phyloP scores from a whole-genome alignment of 768 basidiomycete genomes.

The Gelatoporia subvermispora region DNA sequence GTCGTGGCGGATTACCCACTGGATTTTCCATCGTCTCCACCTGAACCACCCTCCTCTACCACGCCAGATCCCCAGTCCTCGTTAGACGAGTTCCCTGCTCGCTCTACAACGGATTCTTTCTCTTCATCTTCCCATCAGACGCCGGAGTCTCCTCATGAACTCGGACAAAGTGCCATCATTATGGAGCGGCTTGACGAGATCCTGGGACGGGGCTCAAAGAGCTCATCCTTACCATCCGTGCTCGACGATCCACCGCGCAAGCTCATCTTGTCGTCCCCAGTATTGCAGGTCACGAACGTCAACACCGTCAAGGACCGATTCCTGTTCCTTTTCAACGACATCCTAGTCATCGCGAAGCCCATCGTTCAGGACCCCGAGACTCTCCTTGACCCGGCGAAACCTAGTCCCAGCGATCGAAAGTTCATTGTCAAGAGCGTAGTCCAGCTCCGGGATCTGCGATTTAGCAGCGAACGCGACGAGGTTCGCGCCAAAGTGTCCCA shows the following conservation, averaged over 20 bases:
- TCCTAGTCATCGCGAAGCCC: slow-evolving; percentile 91
- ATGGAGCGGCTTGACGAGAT: slow-evolving; percentile 70
- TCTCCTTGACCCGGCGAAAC: slow-evolving; percentile 52
- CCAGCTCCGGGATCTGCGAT: slow-evolving; percentile 62
- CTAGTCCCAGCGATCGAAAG: slow-evolving; percentile 59
- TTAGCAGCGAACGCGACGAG: slow-evolving; percentile 67
- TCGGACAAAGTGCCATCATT: slow-evolving; percentile 45
- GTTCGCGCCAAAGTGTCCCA: slow-evolving; percentile 39
- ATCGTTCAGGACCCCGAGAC: slow-evolving; percentile 65
- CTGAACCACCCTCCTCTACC: slow-evolving; percentile 55
- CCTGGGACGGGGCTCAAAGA: slow-evolving; percentile 56
- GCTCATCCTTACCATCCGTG: slow-evolving; percentile 51
- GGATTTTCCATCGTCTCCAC: slow-evolving; percentile 29
- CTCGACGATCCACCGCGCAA: slow-evolving; percentile 87
- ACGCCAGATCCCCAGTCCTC: slow-evolving; percentile 81
- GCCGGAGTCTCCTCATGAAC: slow-evolving; percentile 30
- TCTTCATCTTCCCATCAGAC: slow-evolving; percentile 67
- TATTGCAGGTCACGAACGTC: slow-evolving; percentile 89
- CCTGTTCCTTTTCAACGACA: slow-evolving; percentile 95
- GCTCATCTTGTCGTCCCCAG: slow-evolving; percentile 77
- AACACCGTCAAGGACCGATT: slow-evolving; percentile 95
- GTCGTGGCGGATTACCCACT: slow-evolving; percentile 11
- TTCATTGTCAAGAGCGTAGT: slow-evolving; percentile 91
- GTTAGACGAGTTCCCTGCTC: slow-evolving; percentile 63
- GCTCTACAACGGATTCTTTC: slow-evolving; percentile 67